Conservation (phyloP, 352 stramenopile species). For the Phytophthora chlamydospora region DNA sequence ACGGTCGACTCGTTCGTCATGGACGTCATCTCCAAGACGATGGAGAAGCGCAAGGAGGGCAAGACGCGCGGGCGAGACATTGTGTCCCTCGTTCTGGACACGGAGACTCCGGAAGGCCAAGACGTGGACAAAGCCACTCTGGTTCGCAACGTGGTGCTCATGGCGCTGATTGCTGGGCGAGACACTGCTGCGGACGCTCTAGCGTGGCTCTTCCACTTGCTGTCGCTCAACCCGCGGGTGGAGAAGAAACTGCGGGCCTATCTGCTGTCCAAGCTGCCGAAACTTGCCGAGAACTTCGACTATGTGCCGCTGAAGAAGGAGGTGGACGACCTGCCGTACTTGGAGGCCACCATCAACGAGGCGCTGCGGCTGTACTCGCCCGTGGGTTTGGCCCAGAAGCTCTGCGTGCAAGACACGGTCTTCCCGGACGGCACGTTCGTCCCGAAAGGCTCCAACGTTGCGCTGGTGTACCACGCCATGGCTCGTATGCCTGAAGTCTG, state of each 20-base stretch:
- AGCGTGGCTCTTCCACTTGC: conserved; percentile 46
- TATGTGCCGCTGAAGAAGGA: conserved; percentile 39
- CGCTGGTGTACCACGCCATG: conserved; percentile 45
- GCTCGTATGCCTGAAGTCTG: conserved; percentile 45
- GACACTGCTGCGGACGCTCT: conserved; percentile 58
- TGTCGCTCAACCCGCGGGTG: conserved; percentile 50
- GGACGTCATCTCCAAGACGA: conserved; percentile 36
- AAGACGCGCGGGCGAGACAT: conserved; percentile 26
- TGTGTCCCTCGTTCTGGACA: conserved; percentile 39
- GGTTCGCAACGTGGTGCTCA: conserved; percentile 70
- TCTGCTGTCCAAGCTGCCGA: conserved; percentile 30
- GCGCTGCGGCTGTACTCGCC: conserved; percentile 49
- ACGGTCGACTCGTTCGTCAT: conserved; percentile 34
- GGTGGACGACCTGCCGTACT: conserved; percentile 31
- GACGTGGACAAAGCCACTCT: conserved; percentile 30
- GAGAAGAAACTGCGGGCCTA: conserved; percentile 39
- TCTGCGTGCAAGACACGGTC: conserved; percentile 41
- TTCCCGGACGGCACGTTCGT: conserved; percentile 59
- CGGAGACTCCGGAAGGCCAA: conserved; percentile 31
- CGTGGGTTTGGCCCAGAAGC: conserved; percentile 43
- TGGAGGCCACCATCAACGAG: conserved; percentile 50
- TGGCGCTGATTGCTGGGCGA: conserved; percentile 65
- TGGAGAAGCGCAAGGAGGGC: conserved; percentile 17
- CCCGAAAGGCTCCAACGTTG: conserved; percentile 40
- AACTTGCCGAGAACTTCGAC: conserved; percentile 23